These are phyloP conservation scores for Casuarina cunninghamiana DNA, from an alignment of 306 rosid species.

Conservation along the genomic window DNA sequence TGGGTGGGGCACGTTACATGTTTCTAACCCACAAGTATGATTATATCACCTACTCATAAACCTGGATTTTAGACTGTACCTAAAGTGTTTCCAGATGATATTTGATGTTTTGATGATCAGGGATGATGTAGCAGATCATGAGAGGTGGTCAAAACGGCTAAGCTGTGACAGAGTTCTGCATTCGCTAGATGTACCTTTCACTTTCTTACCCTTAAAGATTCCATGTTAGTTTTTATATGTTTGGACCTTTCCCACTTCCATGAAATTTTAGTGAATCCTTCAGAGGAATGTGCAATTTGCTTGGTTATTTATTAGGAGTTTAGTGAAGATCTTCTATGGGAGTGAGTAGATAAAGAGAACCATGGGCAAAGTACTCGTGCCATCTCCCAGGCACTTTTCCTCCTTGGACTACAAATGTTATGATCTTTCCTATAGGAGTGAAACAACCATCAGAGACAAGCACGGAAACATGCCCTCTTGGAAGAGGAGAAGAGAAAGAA, in stretches of 20 bases:
- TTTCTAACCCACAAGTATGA: conserved; percentile 18
- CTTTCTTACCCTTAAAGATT: not conserved
- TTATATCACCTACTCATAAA: not conserved
- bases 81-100: not conserved
- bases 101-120: not conserved
- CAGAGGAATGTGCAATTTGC: not conserved
- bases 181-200: conserved; percentile 6
- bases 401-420: not conserved
- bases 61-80: not conserved
- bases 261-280: not conserved
- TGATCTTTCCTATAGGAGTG: not conserved
- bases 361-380: not conserved
- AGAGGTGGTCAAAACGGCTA: conserved; percentile 17
- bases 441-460: not conserved
- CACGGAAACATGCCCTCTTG: not conserved
- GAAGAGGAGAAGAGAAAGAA: not conserved
- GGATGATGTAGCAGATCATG: conserved; percentile 24
- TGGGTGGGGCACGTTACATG: conserved; percentile 20
- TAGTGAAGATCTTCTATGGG: not conserved
- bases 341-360: not conserved
- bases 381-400: not conserved
- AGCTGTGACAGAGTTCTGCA: conserved; percentile 16
- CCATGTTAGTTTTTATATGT: not conserved
- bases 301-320: not conserved
- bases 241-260: not conserved